Evolutionary conservation across 345 rosid genomes (phyloP), one percentile per base, ranked within the genome.

Genomic region (Clarkia xantiana): DNA sequence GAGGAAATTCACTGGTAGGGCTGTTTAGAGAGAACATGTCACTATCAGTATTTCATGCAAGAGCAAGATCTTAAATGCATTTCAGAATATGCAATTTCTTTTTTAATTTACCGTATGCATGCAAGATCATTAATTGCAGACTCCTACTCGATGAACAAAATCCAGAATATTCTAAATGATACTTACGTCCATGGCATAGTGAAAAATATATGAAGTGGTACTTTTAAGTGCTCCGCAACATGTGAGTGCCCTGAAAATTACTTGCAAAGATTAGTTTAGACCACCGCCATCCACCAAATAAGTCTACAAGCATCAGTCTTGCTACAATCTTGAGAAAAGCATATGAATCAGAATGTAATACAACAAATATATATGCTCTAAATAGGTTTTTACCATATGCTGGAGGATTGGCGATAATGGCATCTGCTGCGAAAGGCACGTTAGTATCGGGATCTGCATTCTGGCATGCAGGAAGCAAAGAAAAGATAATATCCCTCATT

Each of bases 151-250:
- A 39, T 2, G 23, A 18, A 41, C 16, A 40, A 11, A 18, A 40
- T 22, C 14, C 36, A 18, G 18, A 12, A 19, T 18, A 8, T 11
- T 10, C 19, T 19, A 41, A 54, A 55, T 8, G 39, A 50, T 18
- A 73, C 74, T 67, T 70, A 76, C 82, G 74, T 76, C 82, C 82
- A 76, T 36, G 82, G 78, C 82, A 76, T 76, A 1, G 82, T 76
- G 64, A 76, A 76, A 52, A 76, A 52, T 58, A 76, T 62, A 36
- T 76, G 82, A 53, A 76, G 52, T 2, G 78, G 82, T 47, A 76
- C 48, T 18, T 66, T 66, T 16, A 76, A 64, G 1, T 45, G 52
- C 66, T 76, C 78, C 14, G 78, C 82, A 19, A 76, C 78, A 65
- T 76, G 78, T 10, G 66, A 70, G 46, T 76, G 82, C 40, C 82